phyloP scores from a whole-genome alignment of 768 basidiomycete genomes.

The Suillus clintonianus region DNA sequence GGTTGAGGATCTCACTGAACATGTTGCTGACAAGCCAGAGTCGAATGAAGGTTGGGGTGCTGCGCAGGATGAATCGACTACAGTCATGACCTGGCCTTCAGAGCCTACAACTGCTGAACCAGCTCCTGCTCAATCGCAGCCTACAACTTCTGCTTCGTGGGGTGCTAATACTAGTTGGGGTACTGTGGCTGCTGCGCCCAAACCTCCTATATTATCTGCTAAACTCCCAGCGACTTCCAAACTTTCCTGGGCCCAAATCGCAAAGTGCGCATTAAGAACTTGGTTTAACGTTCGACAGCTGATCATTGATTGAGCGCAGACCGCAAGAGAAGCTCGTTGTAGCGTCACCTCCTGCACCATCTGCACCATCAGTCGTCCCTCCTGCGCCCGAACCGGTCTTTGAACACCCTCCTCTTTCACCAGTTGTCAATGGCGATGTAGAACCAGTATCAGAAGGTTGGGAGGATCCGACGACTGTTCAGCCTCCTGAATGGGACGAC shows the following conservation, averaged over 20 bases:
- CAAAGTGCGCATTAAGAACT: slow-evolving; percentile 50
- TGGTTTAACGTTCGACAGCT: slow-evolving; percentile 3
- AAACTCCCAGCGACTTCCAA: slow-evolving; percentile 75
- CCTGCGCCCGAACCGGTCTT: slow-evolving; percentile 22
- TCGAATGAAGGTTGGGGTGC: slow-evolving; percentile 15
- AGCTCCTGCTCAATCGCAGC: slow-evolving; percentile 7
- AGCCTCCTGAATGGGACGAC: slow-evolving; percentile 72
- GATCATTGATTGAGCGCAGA: slow-evolving; percentile 34
- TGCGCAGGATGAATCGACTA: slow-evolving; percentile 14
- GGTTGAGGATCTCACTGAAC: slow-evolving; percentile 23
- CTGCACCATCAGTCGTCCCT: slow-evolving; percentile 20
- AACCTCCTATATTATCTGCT: slow-evolving; percentile 26
- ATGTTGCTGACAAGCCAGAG: slow-evolving; percentile 15
- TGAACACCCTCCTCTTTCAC: slow-evolving; percentile 27
- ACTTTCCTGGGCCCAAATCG: slow-evolving; percentile 85
- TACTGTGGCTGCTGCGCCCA: slow-evolving; percentile 20
- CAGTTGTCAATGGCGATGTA: slow-evolving; percentile 33
- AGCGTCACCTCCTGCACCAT: slow-evolving; percentile 35
- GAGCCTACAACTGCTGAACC: slow-evolving; percentile 17
- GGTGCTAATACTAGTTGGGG: slow-evolving; percentile 39
- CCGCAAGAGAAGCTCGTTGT: slow-evolving; percentile 66
- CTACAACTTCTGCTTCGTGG: slow-evolving; percentile 36
- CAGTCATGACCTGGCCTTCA: slow-evolving; percentile 10
- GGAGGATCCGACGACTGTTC: slow-evolving; percentile 75
- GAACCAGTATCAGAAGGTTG: slow-evolving; percentile 47